Evolutionary conservation across 192 early-diverging fungal species (phyloP).

Genomic region (Spizellomyces punctatus): DNA sequence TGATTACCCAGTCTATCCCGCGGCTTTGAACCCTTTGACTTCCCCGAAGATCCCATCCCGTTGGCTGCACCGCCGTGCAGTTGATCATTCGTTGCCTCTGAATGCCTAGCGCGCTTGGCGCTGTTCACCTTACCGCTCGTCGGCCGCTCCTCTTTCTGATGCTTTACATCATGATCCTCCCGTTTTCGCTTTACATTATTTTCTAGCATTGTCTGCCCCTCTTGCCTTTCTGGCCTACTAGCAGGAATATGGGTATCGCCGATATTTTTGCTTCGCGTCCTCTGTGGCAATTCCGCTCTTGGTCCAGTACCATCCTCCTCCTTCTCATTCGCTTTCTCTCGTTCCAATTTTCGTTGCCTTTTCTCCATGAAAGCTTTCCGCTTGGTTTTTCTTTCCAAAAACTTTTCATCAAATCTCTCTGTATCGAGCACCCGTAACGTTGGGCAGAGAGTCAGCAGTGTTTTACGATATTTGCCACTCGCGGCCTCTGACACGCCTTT

Average conservation of each 20-base stretch:
- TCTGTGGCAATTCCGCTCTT: not conserved
- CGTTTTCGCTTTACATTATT: too few species aligned
- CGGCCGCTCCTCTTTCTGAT: too few species aligned
- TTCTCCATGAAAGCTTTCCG: slow-evolving; percentile 50
- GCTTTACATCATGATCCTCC: too few species aligned
- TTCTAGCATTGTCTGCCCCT: too few species aligned
- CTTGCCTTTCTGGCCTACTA: too few species aligned
- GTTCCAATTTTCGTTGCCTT: slow-evolving; percentile 1
- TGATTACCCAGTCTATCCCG: not conserved
- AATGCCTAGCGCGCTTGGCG: too few species aligned
- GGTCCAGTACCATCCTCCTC: not conserved
- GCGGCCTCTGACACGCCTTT: slow-evolving; percentile 29
- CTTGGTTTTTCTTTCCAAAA: slow-evolving; percentile 69
- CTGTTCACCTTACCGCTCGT: too few species aligned
- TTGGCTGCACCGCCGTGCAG: too few species aligned
- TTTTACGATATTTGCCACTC: slow-evolving; percentile 16
- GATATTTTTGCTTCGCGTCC: not conserved
- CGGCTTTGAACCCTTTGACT: slow-evolving; percentile 4
- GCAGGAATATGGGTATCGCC: too few species aligned
- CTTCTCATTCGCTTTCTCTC: not conserved
- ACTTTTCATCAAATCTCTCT: slow-evolving; percentile 73
- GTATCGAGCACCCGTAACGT: slow-evolving; percentile 73
- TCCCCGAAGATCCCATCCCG: too few species aligned
- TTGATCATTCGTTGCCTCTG: too few species aligned
- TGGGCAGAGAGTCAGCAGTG: slow-evolving; percentile 61